Base-by-base conservation (phyloP, 1,284 basidiomycete genomes). In the Malassezia nana region DNA sequence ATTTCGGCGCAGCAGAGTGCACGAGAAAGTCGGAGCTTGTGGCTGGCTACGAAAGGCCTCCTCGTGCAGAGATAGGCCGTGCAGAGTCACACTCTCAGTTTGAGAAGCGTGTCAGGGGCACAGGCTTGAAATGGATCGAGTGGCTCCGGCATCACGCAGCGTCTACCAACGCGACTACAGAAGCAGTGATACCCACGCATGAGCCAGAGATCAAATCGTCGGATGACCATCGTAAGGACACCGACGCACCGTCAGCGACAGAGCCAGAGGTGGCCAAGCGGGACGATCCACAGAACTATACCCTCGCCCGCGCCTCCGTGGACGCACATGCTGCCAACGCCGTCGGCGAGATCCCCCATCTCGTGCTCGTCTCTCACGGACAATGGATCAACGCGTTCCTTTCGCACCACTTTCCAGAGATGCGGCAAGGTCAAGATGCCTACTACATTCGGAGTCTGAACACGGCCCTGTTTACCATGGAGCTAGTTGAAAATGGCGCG, bases 311-410 rank as follows among this genome's bases (percentile, higher is more conserved):
- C 18, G 18, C 18, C 5, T 18, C 18, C 35, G 10, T 9, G 4
- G 18, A 20, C 20, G 18, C 35, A 7, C 15, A 7, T n/a, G 16
- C 31, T 2, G 9, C 35, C 7, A 18, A 10, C 2, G 35, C 12
- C 3, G 4, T 2, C 35, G 35, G 10, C 4, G 18, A 38, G 16
- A 38, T 44, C 2, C 62, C 67, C 10, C 67, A 67, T 33, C 54
- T 66, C 4, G 61, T 71, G 2, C 32, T 69, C 6, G 65, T 71
- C 13, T 59, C 60, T 13, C 69, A 71, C 55, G 69, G 67, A 20
- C 63, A 67, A 55, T 66, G 64, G 66, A 65, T 71, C 53, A 62
- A 65, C 3, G 56, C 61, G 9, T 69, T 67, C 24, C 53, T 71
- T 4, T 18, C 20, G 9, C 24, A 13, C 8, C 15, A 41, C 16